Percentiles rank a stretch among this genome's conserved stretches.
Conservation (phyloP, 1,139 yeast genomes). For the Scheffersomyces titani region DNA sequence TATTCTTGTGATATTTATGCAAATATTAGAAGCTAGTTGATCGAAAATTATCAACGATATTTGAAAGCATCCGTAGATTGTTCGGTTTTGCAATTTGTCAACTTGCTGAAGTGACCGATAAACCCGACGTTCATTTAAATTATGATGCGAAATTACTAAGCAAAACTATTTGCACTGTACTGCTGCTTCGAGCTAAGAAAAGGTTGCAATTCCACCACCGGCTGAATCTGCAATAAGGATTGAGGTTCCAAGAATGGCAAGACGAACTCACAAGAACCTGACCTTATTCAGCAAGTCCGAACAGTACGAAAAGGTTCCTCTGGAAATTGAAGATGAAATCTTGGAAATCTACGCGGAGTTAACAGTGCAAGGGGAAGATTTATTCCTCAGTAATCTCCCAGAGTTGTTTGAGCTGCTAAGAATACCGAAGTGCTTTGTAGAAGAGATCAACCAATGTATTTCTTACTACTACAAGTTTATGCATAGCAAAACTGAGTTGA, state of each 20-base stretch:
- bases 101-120: background rate
- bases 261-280: background rate
- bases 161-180: background rate
- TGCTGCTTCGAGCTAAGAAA: background rate
- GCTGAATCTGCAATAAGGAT: background rate
- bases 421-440: slow-evolving; percentile 35
- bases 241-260: background rate
- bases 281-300: slow-evolving; percentile 5
- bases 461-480: slow-evolving; percentile 38
- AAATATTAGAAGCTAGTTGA: too few relatives aligned
- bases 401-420: slow-evolving; percentile 23
- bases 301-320: slow-evolving; percentile 17
- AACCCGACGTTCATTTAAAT: background rate
- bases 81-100: too few relatives aligned
- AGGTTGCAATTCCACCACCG: background rate
- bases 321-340: slow-evolving; percentile 34
- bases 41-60: too few relatives aligned
- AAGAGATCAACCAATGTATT: slow-evolving; percentile 33
- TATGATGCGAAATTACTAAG: background rate
- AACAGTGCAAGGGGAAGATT: slow-evolving; percentile 27
- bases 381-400: slow-evolving; percentile 29
- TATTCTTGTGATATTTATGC: background rate
- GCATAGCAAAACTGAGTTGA: slow-evolving; percentile 5
- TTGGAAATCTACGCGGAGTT: slow-evolving; percentile 28
- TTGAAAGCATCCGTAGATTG: too few relatives aligned